phyloP scores from a whole-genome alignment of 129 eudicot genomes.

The sunflower (Helianthus annuus) region DNA sequence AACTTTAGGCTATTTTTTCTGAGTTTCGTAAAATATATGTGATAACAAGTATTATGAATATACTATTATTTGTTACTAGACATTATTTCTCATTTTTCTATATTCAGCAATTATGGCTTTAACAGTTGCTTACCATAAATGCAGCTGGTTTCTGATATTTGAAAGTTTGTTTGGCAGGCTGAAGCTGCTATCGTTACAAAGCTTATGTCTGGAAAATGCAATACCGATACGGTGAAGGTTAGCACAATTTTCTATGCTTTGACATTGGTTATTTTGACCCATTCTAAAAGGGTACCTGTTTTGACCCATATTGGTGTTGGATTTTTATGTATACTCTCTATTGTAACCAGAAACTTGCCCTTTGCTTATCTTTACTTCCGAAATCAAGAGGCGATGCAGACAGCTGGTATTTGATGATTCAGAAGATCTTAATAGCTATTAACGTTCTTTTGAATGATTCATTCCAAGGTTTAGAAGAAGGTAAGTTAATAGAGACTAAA shows the following conservation, averaged over 20 bases:
- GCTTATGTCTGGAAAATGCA: conserved; percentile 66
- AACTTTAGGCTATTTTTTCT: background rate
- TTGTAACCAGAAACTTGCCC: conserved; percentile 64
- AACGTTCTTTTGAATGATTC: conserved; percentile 59
- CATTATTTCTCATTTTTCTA: conserved; percentile 7
- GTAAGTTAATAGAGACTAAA: conserved; percentile 30
- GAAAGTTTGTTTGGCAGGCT: conserved; percentile 50
- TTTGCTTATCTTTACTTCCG: conserved; percentile 79
- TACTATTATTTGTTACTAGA: conserved; percentile 9
- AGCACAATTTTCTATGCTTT: conserved; percentile 19
- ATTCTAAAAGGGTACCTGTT: background rate
- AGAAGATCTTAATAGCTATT: conserved; percentile 64
- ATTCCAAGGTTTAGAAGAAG: conserved; percentile 87
- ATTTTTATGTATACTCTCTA: background rate
- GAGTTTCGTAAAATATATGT: background rate
- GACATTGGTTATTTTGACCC: background rate
- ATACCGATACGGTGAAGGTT: conserved; percentile 59
- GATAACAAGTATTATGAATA: background rate
- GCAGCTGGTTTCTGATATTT: background rate
- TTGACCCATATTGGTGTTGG: background rate
- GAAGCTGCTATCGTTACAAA: conserved; percentile 78
- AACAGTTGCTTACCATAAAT: background rate
- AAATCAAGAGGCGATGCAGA: conserved; percentile 85
- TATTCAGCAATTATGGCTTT: background rate
- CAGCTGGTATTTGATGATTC: conserved; percentile 86